phyloP scores from a whole-genome alignment of 2,329 filamentous ascomycete genomes.

The Biscogniauxia marginata region DNA sequence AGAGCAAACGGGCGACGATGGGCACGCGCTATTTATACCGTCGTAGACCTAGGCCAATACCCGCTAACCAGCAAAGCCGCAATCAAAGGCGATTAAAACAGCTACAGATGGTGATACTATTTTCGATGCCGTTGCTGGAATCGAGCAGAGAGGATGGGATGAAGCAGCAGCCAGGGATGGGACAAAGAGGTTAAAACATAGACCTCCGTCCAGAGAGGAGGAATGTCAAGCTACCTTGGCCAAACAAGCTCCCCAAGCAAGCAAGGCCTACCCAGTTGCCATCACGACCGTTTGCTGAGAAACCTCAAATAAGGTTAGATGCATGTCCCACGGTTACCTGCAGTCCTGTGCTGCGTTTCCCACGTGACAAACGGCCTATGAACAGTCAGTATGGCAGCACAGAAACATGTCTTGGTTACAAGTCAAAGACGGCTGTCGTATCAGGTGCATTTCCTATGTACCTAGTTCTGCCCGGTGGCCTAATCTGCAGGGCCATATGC shows the following conservation, averaged over 20 bases:
- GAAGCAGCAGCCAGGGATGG: background rate
- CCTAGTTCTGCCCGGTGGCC: background rate
- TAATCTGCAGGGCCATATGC: background rate
- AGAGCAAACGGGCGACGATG: conserved; percentile 32
- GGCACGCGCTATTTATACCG: conserved; percentile 28
- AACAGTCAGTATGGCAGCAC: conserved; percentile 17
- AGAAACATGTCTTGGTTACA: conserved; percentile 20
- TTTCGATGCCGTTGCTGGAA: background rate
- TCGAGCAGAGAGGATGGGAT: background rate
- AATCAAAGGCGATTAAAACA: conserved; percentile 5
- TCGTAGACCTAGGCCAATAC: conserved; percentile 17
- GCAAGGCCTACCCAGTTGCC: conserved; percentile 12
- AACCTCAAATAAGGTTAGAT: conserved; percentile 38
- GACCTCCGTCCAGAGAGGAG: conserved; percentile 2
- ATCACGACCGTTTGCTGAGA: conserved; percentile 34
- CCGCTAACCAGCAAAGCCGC: conserved; percentile 4
- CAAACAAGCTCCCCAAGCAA: conserved; percentile 14
- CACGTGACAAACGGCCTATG: conserved; percentile 38
- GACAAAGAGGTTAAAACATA: background rate
- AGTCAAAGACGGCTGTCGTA: background rate
- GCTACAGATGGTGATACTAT: background rate
- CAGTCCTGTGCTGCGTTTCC: conserved; percentile 37
- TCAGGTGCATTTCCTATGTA: conserved; percentile 1
- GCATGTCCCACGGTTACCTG: conserved; percentile 36
- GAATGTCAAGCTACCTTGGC: conserved; percentile 5